Evolutionary conservation across 345 rosid species (phyloP).

Genomic region (Populus davidiana): DNA sequence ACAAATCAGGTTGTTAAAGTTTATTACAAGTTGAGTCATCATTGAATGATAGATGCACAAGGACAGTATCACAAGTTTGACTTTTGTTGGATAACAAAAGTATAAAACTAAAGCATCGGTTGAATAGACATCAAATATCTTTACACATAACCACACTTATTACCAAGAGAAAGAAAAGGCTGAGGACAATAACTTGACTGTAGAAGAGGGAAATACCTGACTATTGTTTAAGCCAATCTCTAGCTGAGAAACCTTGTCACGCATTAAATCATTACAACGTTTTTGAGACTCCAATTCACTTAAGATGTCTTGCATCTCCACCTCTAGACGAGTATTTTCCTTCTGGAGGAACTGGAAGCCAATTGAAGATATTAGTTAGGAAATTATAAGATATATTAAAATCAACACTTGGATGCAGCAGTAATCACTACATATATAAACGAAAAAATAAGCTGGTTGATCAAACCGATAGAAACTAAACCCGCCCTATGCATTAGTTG

Average conservation of each 20-base stretch:
- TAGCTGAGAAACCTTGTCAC: conserved; percentile 45
- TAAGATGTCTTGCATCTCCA: conserved; percentile 46
- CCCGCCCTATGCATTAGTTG: neutral
- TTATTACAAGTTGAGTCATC: neutral
- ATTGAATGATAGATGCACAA: neutral
- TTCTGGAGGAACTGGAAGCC: conserved; percentile 61
- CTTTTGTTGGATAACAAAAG: neutral
- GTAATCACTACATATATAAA: neutral
- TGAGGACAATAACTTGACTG: neutral
- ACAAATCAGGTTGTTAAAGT: neutral
- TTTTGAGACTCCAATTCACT: conserved; percentile 55
- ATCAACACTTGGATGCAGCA: conserved; percentile 9
- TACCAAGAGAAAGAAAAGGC: neutral
- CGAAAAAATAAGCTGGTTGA: neutral
- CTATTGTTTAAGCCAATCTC: conserved; percentile 46
- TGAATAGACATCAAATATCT: neutral
- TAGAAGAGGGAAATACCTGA: conserved; percentile 46
- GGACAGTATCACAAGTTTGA: neutral
- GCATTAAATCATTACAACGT: conserved; percentile 48
- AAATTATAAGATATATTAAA: neutral
- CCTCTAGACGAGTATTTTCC: conserved; percentile 56
- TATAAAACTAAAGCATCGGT: neutral
- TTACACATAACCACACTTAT: neutral
- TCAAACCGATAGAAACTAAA: neutral
- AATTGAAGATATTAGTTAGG: conserved; percentile 4